Evolutionary conservation across 2,329 filamentous ascomycete species (phyloP), one percentile per base, ranked within the genome.

Genomic region (Clonostachys rosea): DNA sequence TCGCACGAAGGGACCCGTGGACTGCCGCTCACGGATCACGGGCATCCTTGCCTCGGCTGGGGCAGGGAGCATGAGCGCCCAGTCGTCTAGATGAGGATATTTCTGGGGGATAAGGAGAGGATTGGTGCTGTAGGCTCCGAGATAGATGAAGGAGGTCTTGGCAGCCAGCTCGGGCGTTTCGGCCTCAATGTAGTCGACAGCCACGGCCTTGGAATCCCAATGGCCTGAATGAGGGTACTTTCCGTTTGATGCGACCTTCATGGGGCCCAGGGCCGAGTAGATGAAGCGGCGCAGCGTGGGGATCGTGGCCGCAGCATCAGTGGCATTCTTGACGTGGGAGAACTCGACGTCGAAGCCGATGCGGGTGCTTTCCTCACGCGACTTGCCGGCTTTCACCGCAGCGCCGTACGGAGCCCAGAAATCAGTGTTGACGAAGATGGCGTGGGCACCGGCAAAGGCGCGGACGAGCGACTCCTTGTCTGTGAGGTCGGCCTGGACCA

Each of bases 381-480:
- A 67, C 43, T 60, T 59, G 5, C 61, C 58, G 7, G 64, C 58
- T n/a, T 60, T 62, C 44, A 72, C 61, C 0, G 66, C 58, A 3
- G 61, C 54, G 47, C 61, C 61, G 52, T 73, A 76, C 3, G 66
- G 60, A 20, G 16, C 33, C 34, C 67, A 64, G 58, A 76, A 81
- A 49, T 79, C 69, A 0, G 76, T 80, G 40, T 76, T 72, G 53
- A 65, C 62, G 56, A 80, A 81, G 49, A 81, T 74, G 43, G 68
- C 58, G 47, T 70, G 64, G 4, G 68, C 72, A 4, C 65, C 69
- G 5, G 54, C 17, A 47, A 76, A 76, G 1, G 69, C 71, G 0
- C 52, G 40, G 34, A 62, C 50, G 10, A 78, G 61, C 10, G 65
- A 64, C 0, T 55, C 54, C 2, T 58, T 49, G 40, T 75, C 63